Percentiles rank a stretch among this genome's conserved stretches.
Evolutionary conservation across 75 land plant species (phyloP).

Genomic region (Picea glauca): DNA sequence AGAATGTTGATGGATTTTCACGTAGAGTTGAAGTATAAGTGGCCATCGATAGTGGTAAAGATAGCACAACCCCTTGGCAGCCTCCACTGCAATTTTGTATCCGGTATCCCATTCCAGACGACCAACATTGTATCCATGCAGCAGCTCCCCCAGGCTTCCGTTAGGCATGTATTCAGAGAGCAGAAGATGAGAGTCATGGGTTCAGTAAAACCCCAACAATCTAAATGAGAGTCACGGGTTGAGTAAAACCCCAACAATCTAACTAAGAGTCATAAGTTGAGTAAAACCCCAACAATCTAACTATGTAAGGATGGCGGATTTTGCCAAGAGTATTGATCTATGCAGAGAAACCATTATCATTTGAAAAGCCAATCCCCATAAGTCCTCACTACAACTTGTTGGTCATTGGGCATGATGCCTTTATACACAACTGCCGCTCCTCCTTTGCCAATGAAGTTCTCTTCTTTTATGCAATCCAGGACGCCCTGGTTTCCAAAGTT

Average conservation of each 20-base stretch:
- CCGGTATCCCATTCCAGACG: conserved; percentile 20
- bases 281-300: conserved; percentile 30
- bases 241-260: conserved; percentile 32
- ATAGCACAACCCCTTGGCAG: conserved; percentile 12
- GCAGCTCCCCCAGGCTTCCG: conserved; percentile 29
- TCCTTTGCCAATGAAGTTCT: conserved; percentile 48
- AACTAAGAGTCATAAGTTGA: conserved; percentile 24
- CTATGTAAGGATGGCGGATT: conserved; percentile 45
- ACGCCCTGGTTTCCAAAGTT: conserved; percentile 15
- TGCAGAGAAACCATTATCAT: conserved; percentile 25
- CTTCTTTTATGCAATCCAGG: conserved; percentile 37
- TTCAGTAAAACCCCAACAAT: background rate
- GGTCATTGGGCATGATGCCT: conserved; percentile 35
- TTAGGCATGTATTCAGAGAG: conserved; percentile 22
- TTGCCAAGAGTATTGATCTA: conserved; percentile 34
- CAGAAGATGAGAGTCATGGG: conserved; percentile 12
- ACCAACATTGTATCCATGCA: conserved; percentile 27
- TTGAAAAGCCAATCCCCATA: conserved; percentile 3
- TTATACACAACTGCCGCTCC: conserved; percentile 46
- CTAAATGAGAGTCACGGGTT: conserved; percentile 31
- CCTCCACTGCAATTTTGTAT: conserved; percentile 28
- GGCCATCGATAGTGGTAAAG: conserved; percentile 19
- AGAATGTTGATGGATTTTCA: conserved; percentile 19
- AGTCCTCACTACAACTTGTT: conserved; percentile 38
- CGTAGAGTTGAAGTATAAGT: conserved; percentile 16